A percentile compares a stretch with the other conserved stretches of the same genome.
phyloP scores from a whole-genome alignment of 495 filamentous ascomycete species.

The Halenospora varia region DNA sequence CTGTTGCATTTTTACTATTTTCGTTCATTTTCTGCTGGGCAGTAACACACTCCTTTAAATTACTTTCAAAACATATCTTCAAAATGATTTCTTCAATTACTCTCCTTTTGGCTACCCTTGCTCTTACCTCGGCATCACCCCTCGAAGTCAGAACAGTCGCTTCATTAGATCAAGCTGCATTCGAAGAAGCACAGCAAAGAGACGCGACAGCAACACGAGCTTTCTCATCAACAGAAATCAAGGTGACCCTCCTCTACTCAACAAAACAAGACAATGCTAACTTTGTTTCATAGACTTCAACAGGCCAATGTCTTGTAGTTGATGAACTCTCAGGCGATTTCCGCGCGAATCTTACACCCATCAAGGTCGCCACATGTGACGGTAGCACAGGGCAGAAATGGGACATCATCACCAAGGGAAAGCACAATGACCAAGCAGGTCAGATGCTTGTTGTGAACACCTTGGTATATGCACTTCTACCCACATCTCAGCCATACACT shows the following conservation, averaged over 20 bases:
- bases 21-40: slow-evolving; percentile 10
- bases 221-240: slow-evolving; percentile 43
- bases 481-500: too few relatives aligned
- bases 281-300: slow-evolving; percentile 42
- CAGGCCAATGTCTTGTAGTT: slow-evolving; percentile 49
- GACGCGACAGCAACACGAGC: slow-evolving; percentile 45
- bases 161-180: slow-evolving; percentile 41
- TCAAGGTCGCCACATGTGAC: slow-evolving; percentile 45
- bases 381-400: slow-evolving; percentile 45
- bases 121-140: slow-evolving; percentile 5
- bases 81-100: slow-evolving; percentile 20
- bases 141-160: slow-evolving; percentile 32
- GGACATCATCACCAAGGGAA: slow-evolving; percentile 50
- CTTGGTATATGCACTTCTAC: slow-evolving; percentile 37
- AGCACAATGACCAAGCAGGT: slow-evolving; percentile 39
- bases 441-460: slow-evolving; percentile 49
- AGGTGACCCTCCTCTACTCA: slow-evolving; percentile 26
- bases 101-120: slow-evolving; percentile 13
- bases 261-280: not conserved
- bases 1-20: slow-evolving; percentile 6
- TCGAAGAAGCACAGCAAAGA: slow-evolving; percentile 45
- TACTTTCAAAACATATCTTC: slow-evolving; percentile 3
- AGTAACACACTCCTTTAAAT: slow-evolving; percentile 16
- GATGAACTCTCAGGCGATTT: slow-evolving; percentile 53
- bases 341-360: slow-evolving; percentile 50